A percentile compares a stretch with the other conserved stretches of the same genome.
phyloP scores from a whole-genome alignment of 129 eudicot genomes.

The Flaveria sonorensis region DNA sequence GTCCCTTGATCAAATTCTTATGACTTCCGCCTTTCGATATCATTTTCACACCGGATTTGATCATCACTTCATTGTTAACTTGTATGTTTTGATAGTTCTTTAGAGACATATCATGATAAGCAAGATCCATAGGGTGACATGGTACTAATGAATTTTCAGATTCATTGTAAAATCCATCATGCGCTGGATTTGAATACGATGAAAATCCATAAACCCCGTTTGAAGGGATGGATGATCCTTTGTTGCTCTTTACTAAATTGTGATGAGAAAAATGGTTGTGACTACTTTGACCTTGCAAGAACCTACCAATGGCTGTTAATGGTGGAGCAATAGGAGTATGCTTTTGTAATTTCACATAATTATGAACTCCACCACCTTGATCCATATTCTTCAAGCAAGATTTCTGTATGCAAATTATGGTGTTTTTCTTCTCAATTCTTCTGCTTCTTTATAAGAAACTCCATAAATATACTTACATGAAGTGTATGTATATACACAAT shows the following conservation, averaged over 20 bases:
- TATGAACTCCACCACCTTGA: conserved; percentile 32
- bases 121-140: conserved; percentile 20
- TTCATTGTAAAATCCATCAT: background rate
- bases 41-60: conserved; percentile 23
- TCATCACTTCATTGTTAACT: conserved; percentile 21
- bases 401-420: conserved; percentile 25
- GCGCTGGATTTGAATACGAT: background rate
- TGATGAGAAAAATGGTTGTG: conserved; percentile 35
- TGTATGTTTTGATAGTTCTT: conserved; percentile 29
- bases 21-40: conserved; percentile 30
- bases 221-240: conserved; percentile 19
- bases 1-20: conserved; percentile 60
- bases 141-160: conserved; percentile 28
- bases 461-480: conserved; percentile 29
- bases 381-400: conserved; percentile 46
- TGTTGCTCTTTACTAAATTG: conserved; percentile 36
- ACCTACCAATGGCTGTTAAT: conserved; percentile 63
- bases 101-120: conserved; percentile 23
- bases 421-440: conserved; percentile 25
- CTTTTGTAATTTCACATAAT: conserved; percentile 30
- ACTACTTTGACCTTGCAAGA: conserved; percentile 55
- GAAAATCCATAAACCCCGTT: conserved; percentile 33
- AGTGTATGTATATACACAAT: conserved; percentile 20
- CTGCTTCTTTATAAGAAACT: conserved; percentile 22
- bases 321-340: conserved; percentile 39